Base-by-base conservation (phyloP, 1,139 yeast genomes). In the Scheffersomyces illinoinensis region DNA sequence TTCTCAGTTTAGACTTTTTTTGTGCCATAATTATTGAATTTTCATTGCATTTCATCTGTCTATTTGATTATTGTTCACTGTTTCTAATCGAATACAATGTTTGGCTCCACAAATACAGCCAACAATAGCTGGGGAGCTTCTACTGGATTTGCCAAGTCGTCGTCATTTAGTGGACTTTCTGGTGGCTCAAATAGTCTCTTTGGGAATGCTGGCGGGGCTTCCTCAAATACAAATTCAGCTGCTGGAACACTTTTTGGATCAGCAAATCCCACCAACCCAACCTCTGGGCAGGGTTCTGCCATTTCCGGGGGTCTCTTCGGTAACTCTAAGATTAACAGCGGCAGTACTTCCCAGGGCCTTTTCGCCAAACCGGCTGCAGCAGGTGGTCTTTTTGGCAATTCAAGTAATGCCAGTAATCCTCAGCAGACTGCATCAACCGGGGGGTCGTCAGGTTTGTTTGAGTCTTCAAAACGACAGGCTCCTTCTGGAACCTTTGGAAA, bases 291-390 rank as follows among this genome's bases (percentile, higher is more conserved):
- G 43, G 17, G 55, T 43, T 19, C 65, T 23, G 55, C 64, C 17
- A 50, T 68, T 26, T 46, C 66, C 18, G 73, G 74, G n/a, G 74
- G 76, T 1, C 61, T 75, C 26, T 73, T 75, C 66, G 78, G 76
- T 14, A 68, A 60, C 61, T 59, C 65, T 54, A 64, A 50, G 2
- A 8, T 24, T 4, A 24, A 24, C 10, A 50, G 58, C 24, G 63
- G 24, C n/a, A 24, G 18, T 23, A 20, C 55, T 24, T 50, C 57
- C 33, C 55, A 6, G 47, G 55, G n/a, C 54, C 47, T 33, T 53
- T 60, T n/a, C 21, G 54, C 26, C 54, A 21, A 23, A 19, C 55
- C 62, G 18, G 53, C 61, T 17, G 33, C 62, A 4, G 12, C 61
- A 6, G 56, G 61, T 26, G 59, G 61, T 5, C 54, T 64, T 46